Evolutionary conservation across 441 rosid species (phyloP).

Genomic region (Populus hybrid): DNA sequence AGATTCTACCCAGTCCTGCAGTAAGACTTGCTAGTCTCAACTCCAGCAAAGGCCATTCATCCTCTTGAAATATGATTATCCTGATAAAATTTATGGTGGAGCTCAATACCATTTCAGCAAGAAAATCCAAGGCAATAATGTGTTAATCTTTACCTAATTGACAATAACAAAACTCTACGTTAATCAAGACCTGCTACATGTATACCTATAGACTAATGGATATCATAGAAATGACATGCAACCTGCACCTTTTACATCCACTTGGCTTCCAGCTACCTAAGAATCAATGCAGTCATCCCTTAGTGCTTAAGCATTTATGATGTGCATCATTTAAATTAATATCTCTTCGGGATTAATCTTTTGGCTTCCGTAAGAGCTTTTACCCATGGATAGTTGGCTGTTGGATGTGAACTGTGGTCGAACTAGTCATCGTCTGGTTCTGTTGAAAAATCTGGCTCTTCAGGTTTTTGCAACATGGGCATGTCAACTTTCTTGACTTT

Average conservation of each 20-base stretch:
- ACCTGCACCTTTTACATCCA: background rate
- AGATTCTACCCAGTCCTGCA: background rate
- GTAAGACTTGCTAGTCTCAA: background rate
- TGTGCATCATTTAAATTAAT: background rate
- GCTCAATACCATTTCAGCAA: background rate
- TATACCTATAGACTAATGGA: too few relatives aligned
- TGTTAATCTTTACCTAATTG: too few relatives aligned
- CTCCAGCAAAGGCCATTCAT: background rate
- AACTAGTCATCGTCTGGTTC: constrained; percentile 47
- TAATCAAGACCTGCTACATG: too few relatives aligned
- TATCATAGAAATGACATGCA: background rate
- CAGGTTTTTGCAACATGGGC: constrained; percentile 68
- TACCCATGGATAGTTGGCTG: background rate
- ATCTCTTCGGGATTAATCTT: background rate
- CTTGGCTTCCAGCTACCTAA: background rate
- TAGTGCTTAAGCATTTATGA: background rate
- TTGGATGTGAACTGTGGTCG: background rate
- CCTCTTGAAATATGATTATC: background rate
- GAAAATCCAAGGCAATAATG: too few relatives aligned
- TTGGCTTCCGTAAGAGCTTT: background rate
- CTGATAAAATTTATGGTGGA: too few relatives aligned
- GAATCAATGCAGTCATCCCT: background rate
- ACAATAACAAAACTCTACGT: too few relatives aligned
- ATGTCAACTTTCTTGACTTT: constrained; percentile 35
- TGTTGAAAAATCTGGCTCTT: constrained; percentile 77